Evolutionary conservation across 306 rosid species (phyloP).

Genomic region (Dalbergia cochinchinensis): DNA sequence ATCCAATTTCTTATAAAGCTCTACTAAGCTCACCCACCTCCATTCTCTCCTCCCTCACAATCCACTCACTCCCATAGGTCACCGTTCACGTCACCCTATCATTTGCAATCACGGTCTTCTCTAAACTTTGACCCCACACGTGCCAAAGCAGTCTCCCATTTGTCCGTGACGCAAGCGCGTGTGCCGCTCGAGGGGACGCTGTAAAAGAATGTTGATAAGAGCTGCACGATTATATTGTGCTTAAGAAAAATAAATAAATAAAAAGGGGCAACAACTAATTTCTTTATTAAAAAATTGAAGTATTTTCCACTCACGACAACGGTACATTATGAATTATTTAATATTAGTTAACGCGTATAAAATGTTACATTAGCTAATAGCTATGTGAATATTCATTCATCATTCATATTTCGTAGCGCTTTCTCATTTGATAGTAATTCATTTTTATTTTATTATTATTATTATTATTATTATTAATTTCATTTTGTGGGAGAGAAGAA

Average conservation of each 20-base stretch:
- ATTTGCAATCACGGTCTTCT: slow-evolving; percentile 20
- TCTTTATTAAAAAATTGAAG: not conserved
- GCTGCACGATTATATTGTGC: slow-evolving; percentile 58
- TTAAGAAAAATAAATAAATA: not conserved
- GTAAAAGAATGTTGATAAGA: slow-evolving; percentile 42
- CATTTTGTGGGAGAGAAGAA: slow-evolving; percentile 35
- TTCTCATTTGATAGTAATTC: slow-evolving; percentile 42
- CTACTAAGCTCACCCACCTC: not conserved
- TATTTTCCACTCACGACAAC: slow-evolving; percentile 18
- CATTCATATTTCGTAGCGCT: slow-evolving; percentile 46
- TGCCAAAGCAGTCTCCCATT: slow-evolving; percentile 33
- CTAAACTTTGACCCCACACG: slow-evolving; percentile 32
- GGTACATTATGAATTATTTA: not conserved
- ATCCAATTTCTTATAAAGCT: slow-evolving; percentile 49
- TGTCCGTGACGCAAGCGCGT: slow-evolving; percentile 35
- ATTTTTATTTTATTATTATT: not conserved
- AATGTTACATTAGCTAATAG: slow-evolving; percentile 33
- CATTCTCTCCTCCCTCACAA: not conserved
- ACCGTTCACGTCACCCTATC: not conserved
- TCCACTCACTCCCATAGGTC: slow-evolving; percentile 10
- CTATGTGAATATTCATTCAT: slow-evolving; percentile 44
- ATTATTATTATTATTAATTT: not conserved
- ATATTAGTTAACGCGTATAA: not conserved
- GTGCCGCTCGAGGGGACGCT: not conserved
- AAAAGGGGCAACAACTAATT: not conserved